Evolutionary conservation across 352 stramenopile species (phyloP).

Genomic region (Globisporangium rhizosaccharum): DNA sequence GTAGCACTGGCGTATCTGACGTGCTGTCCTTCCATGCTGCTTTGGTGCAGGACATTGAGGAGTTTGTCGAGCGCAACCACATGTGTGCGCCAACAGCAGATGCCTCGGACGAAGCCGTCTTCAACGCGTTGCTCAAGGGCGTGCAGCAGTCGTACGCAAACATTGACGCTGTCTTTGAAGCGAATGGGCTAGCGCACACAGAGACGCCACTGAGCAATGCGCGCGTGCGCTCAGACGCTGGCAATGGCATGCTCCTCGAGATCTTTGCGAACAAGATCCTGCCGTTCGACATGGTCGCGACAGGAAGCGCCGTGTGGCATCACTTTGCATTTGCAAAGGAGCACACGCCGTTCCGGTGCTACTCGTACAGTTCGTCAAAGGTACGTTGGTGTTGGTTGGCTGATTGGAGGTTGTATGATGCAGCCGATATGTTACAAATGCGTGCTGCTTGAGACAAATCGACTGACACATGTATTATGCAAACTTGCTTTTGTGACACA

Average conservation of each 20-base stretch:
- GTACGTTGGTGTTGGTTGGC: not conserved
- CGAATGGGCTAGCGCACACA: conserved; percentile 10
- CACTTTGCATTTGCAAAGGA: conserved; percentile 31
- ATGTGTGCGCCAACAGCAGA: conserved; percentile 22
- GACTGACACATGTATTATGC: not conserved
- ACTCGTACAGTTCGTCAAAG: conserved; percentile 13
- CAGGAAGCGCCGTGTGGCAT: conserved; percentile 31
- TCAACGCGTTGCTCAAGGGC: conserved; percentile 23
- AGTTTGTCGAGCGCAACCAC: conserved; percentile 18
- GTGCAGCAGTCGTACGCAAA: conserved; percentile 39
- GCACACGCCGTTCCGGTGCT: conserved; percentile 30
- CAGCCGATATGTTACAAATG: not conserved
- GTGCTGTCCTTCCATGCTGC: no score
- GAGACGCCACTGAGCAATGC: conserved; percentile 7
- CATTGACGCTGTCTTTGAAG: conserved; percentile 23
- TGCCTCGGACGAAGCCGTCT: conserved; percentile 22
- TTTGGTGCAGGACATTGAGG: not conserved
- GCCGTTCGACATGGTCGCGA: conserved; percentile 33
- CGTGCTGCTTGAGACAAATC: not conserved
- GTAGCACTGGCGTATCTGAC: no score
- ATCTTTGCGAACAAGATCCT: conserved; percentile 40
- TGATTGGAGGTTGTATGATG: not conserved
- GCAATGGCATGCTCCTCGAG: conserved; percentile 20
- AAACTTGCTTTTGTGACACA: not conserved
- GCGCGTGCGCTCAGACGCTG: conserved; percentile 4